These are phyloP conservation scores for Colletotrichum simmondsii DNA, from an alignment of 2,329 filamentous ascomycete genomes.

Conservation along the genomic window DNA sequence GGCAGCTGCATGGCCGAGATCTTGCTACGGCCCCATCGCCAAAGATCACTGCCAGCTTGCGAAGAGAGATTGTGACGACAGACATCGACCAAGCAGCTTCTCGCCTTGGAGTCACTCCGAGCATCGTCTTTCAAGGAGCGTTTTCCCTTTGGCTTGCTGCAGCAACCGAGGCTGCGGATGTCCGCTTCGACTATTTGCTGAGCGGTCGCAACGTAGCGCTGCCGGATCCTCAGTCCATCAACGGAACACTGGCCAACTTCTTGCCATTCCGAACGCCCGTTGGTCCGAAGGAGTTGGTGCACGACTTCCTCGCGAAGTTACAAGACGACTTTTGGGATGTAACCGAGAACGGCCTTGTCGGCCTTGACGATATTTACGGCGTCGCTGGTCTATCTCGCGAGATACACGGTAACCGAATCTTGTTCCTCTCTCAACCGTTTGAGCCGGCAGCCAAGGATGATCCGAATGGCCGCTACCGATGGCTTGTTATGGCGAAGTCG, in stretches of 20 bases:
- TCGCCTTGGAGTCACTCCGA: constrained; percentile 41
- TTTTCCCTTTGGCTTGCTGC: constrained; percentile 43
- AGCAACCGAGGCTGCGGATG: constrained; percentile 35
- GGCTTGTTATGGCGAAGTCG: constrained; percentile 12
- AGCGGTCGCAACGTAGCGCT: constrained; percentile 50
- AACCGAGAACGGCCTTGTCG: constrained; percentile 3
- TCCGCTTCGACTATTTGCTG: constrained; percentile 48
- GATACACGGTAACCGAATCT: background rate
- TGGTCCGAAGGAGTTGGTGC: background rate
- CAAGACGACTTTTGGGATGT: constrained; percentile 15
- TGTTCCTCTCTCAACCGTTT: constrained; percentile 7
- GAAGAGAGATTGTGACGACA: background rate
- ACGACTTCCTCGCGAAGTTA: background rate
- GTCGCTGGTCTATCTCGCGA: background rate
- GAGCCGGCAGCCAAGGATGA: background rate
- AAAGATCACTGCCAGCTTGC: background rate
- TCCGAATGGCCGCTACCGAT: background rate
- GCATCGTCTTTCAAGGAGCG: constrained; percentile 49
- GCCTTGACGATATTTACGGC: background rate
- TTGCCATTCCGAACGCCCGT: constrained; percentile 43
- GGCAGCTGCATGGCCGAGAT: background rate
- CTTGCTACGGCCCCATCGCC: constrained; percentile 20
- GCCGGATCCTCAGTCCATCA: constrained; percentile 47
- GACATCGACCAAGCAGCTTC: constrained; percentile 37
- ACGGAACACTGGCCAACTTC: constrained; percentile 51